Evolutionary conservation across 345 rosid species (phyloP), one percentile per base, ranked within the genome.

Genomic region (Salix arbutifolia): DNA sequence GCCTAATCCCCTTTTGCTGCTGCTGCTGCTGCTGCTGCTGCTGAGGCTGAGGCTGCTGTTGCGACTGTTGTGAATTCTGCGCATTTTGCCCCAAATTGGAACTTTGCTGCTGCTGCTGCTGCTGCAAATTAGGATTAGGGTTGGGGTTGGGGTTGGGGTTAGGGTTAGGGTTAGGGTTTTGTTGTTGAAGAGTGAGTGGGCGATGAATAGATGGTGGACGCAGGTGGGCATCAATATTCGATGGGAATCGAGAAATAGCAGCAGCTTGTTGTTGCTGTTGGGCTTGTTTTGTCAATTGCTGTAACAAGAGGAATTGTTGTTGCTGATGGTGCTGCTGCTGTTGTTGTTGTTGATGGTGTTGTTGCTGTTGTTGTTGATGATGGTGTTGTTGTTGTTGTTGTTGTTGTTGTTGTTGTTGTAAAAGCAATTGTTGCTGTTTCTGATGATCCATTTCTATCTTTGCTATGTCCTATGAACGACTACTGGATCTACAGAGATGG

Each of bases 221-320:
- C 74, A 93, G 80, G 75, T 92, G 97, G 1, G 90, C 97, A 64
- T 94, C 97, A 74, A 92, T 92, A 84, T 92, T 94, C 8, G 99
- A 94, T 0, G 98, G 98, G 77, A 96, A 96, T n/a, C 98, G 88
- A 50, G 99, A 83, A 80, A 96, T 94, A 1, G 97, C 95, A 1
- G 91, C 84, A 3, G 94, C 91, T 65, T 92, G 97, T 42, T 89
- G 91, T 44, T 89, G 96, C n/a, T 86, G 92, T 38, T 83, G 85
- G 10, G 88, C 84, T 76, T 86, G 88, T 68, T 85, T 81, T 8
- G 83, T 88, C 53, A 88, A 80, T 82, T 91, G 96, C 42, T 90
- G 92, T 56, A 90, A 79, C 60, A 88, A 82, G 5, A 91, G 86
- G 12, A 84, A 72, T 67, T 88, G 90, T 37, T 90, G 98, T 74